Conservation (phyloP, 1,284 basidiomycete genomes). For the Heimioporus retisporus region DNA sequence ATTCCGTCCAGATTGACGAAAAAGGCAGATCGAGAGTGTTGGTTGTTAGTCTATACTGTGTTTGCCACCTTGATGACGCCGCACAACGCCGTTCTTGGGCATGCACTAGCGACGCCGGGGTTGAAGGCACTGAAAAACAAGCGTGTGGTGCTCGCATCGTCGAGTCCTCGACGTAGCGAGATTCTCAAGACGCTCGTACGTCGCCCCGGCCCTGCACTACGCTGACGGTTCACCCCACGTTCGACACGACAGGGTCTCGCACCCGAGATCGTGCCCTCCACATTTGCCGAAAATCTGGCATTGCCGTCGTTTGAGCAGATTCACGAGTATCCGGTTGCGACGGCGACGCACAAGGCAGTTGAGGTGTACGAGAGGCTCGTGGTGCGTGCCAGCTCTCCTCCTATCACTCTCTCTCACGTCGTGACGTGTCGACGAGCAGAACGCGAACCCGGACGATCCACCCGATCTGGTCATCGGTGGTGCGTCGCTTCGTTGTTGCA, state of each 20-base stretch:
- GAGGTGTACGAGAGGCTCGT: slow-evolving; percentile 94
- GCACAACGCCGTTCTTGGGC: slow-evolving; percentile 63
- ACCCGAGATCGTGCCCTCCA: slow-evolving; percentile 92
- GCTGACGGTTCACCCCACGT: no score
- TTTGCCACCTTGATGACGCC: background rate
- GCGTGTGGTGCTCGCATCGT: slow-evolving; percentile 87
- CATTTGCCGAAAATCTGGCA: slow-evolving; percentile 87
- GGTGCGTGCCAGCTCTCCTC: slow-evolving; percentile 51
- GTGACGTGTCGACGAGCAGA: slow-evolving; percentile 43
- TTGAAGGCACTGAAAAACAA: slow-evolving; percentile 80
- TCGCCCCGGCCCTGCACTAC: background rate
- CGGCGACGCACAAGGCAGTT: slow-evolving; percentile 92
- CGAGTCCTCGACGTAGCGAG: slow-evolving; percentile 87
- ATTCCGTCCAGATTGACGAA: slow-evolving; percentile 38
- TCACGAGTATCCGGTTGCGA: slow-evolving; percentile 95
- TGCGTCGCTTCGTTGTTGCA: slow-evolving; percentile 35
- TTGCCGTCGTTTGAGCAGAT: slow-evolving; percentile 78
- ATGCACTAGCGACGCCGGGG: slow-evolving; percentile 79
- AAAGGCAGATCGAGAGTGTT: slow-evolving; percentile 56
- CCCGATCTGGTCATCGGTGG: slow-evolving; percentile 96
- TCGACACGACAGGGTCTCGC: slow-evolving; percentile 72
- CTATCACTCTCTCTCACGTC: no score
- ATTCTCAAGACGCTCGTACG: slow-evolving; percentile 85
- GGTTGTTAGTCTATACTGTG: no score
- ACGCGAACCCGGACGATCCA: slow-evolving; percentile 79